These are phyloP conservation scores for Lavandula angustifolia DNA, from an alignment of 257 asterid species.

Conservation along the genomic window DNA sequence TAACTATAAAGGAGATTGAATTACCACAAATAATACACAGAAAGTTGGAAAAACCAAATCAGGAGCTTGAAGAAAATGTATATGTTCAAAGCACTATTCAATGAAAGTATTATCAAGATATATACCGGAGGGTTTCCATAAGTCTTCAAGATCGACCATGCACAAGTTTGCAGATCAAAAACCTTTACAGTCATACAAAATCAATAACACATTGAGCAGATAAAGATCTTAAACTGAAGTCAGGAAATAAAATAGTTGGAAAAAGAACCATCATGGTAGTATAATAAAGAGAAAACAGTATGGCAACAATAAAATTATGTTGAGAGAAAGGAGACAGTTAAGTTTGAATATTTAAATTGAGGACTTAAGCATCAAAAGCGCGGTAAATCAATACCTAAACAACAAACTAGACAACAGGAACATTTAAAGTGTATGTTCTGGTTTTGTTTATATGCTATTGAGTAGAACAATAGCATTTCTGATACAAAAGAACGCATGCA, in stretches of 20 bases:
- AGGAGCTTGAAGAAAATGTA: neutral
- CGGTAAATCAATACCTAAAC: no score
- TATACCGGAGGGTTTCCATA: conserved; percentile 94
- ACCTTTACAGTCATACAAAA: conserved; percentile 69
- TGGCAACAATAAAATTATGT: conserved; percentile 11
- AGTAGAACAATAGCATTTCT: conserved; percentile 20
- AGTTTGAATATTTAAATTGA: neutral
- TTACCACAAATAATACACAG: conserved; percentile 23
- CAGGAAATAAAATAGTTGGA: conserved; percentile 13
- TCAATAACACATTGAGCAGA: conserved; percentile 25
- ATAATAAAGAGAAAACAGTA: conserved; percentile 10
- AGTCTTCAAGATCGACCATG: conserved; percentile 92
- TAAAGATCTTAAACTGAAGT: conserved; percentile 20
- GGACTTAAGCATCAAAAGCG: neutral
- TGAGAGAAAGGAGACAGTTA: neutral
- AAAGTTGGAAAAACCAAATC: neutral
- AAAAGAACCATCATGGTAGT: neutral
- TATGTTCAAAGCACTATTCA: conserved; percentile 17
- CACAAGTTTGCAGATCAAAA: conserved; percentile 75
- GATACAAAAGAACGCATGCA: conserved; percentile 21
- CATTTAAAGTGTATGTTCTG: conserved; percentile 15
- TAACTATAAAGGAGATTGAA: conserved; percentile 23
- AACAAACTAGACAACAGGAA: neutral
- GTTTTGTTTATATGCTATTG: conserved; percentile 14
- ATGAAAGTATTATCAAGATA: conserved; percentile 22